Base-by-base conservation (phyloP, 2,329 filamentous ascomycete genomes). In the Penicillium hesseltinei region DNA sequence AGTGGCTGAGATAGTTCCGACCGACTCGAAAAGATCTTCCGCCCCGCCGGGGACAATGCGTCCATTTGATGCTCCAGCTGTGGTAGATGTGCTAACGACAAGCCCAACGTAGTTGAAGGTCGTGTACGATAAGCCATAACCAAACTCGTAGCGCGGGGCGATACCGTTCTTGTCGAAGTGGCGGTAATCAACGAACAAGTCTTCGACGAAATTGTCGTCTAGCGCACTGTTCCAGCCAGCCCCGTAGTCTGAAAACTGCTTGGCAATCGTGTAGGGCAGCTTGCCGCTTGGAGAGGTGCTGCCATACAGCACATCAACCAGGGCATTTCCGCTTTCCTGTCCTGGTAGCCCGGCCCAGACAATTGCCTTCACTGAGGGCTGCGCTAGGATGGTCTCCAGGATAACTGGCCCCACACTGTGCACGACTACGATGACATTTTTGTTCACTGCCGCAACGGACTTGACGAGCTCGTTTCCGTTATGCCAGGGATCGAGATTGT, bases 281-380 rank as follows among this genome's bases (percentile, higher is more conserved):
- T 84, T 83, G 2, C 85, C 86, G 0, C 70, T 76, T 1, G 78
- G 78, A 6, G 72, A 73, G 4, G 69, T 62, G n/a, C 67, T 65
- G 3, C 79, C 79, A 59, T 78, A 81, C 1, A 81, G 64, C 11
- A 81, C 70, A 35, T 81, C 79, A 4, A 71, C 75, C 13, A 81
- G 69, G 1, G 74, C 72, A 39, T 79, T 79, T 31, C 79, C 79
- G 29, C 73, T 76, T 61, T 81, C 77, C 47, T 80, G 84, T 0
- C 87, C 87, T 0, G 86, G 86, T 0, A 88, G 73, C 62, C 88
- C 85, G 2, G 84, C 85, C 66, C 85, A 84, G 1, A 89, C 76
- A 33, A 89, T 75, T 1, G 81, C 85, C 2, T 84, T 88, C 29
- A 89, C 81, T 57, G 88, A 88, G 17, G 81, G 75, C 55, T 88